Base-by-base conservation (phyloP, 2,329 filamentous ascomycete species). In the Talaromyces sp. region DNA sequence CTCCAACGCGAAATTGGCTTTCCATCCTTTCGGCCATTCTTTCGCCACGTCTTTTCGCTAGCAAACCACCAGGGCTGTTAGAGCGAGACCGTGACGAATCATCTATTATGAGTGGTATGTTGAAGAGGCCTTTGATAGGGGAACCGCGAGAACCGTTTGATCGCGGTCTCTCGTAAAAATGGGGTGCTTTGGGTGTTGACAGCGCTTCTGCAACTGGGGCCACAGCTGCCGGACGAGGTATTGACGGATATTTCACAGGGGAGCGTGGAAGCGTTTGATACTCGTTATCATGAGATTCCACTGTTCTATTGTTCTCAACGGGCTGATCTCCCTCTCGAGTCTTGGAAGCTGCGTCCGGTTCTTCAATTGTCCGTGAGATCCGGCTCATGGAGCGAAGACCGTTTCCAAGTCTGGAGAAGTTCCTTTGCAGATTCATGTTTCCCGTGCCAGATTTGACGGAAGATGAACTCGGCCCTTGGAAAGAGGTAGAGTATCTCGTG, bases 141-240 rank as follows among this genome's bases (percentile, higher is more conserved):
- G 41, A 35, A n/a, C 35, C 12, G 38, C 41, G 24, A 24, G 48
- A 52, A n/a, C 48, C 4, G 10, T 17, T 29, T 52, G 24, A 26
- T 29, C 29, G 48, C 17, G 48, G 9, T 31, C 48, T 29, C 12
- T 73, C 70, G 29, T 73, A 68, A 11, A 65, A 59, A 10, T 67
- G 65, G 17, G 74, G 66, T 17, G 70, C 68, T n/a, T 70, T 71
- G 12, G 70, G 73, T 17, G 68, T 63, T 2, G 72, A 70, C 11
- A 72, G 60, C 3, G 69, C 68, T 53, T 75, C 71, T 21, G 68
- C 65, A 10, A 67, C 65, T 41, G 67, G 66, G 8, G 64, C 69
- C 21, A 70, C 61, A 1, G 64, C 59, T 31, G 61, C 62, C 21
- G 67, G 63, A 3, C 62, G 60, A 55, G 66, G 63, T 21, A 65